phyloP scores from a whole-genome alignment of 306 rosid species.

The Oxytropis ochrocephala region DNA sequence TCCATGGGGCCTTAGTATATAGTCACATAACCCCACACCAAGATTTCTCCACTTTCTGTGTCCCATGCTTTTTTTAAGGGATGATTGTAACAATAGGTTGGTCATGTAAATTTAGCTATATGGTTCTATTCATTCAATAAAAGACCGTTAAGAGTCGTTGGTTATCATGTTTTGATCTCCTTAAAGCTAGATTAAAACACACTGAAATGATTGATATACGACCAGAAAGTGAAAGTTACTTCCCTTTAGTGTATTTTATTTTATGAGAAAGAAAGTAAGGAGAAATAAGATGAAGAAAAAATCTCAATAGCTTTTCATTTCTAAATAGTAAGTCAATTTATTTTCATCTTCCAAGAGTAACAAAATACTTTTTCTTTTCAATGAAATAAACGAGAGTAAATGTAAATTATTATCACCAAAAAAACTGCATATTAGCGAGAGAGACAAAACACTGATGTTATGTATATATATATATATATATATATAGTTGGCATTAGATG shows the following conservation, averaged over 20 bases:
- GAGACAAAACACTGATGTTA: conserved; percentile 4
- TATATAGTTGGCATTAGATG: background rate
- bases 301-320: no score
- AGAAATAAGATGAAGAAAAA: no score
- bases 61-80: conserved; percentile 12
- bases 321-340: no score
- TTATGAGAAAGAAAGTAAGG: no score
- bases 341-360: no score
- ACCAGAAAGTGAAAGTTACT: background rate
- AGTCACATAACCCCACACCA: conserved; percentile 4
- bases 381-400: no score
- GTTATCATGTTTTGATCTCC: conserved; percentile 19
- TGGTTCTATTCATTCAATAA: conserved; percentile 29
- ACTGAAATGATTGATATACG: background rate
- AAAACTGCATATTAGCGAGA: background rate
- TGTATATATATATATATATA: background rate
- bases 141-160: background rate
- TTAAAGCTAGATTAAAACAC: background rate
- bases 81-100: conserved; percentile 24
- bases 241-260: no score
- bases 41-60: conserved; percentile 12
- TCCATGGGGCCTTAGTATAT: conserved; percentile 10
- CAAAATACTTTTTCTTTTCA: no score
- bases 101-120: conserved; percentile 20
- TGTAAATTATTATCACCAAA: background rate